A percentile compares a stretch with the other conserved stretches of the same genome.
These are phyloP conservation scores for Pneumocystis carinii DNA, from an alignment of 1,139 yeast species.

Conservation along the genomic window DNA sequence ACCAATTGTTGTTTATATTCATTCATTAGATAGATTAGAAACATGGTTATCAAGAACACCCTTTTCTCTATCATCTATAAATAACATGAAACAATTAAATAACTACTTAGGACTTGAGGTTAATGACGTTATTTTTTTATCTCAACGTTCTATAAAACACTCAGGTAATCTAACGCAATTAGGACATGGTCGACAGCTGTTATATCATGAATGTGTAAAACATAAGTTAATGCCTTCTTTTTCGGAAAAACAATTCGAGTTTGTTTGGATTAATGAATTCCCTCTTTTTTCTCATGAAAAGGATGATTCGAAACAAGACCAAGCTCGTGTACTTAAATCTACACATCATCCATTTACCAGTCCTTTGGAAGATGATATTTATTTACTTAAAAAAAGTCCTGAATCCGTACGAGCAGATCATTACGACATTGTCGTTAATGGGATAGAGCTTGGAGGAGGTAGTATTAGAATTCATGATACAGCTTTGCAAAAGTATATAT, in stretches of 20 bases:
- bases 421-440: slow-evolving; percentile 84
- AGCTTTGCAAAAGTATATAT: slow-evolving; percentile 50
- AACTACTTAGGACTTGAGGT: slow-evolving; percentile 24
- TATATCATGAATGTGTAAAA: slow-evolving; percentile 36
- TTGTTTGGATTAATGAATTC: slow-evolving; percentile 71
- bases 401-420: slow-evolving; percentile 74
- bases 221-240: slow-evolving; percentile 20
- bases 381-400: slow-evolving; percentile 28
- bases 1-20: slow-evolving; percentile 21
- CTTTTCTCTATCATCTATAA: background rate
- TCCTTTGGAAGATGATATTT: slow-evolving; percentile 46
- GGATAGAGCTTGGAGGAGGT: slow-evolving; percentile 95
- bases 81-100: background rate
- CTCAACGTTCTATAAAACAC: slow-evolving; percentile 48
- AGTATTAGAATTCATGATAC: slow-evolving; percentile 89
- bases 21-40: background rate
- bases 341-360: slow-evolving; percentile 48
- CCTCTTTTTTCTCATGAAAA: slow-evolving; percentile 66
- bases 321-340: slow-evolving; percentile 15
- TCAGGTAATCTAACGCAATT: slow-evolving; percentile 94
- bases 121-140: slow-evolving; percentile 66
- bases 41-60: background rate
- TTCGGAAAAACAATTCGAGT: slow-evolving; percentile 4
- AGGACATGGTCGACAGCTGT: slow-evolving; percentile 68
- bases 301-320: slow-evolving; percentile 24